A percentile compares a stretch with the other conserved stretches of the same genome.
Evolutionary conservation across 805 yeast genomes (phyloP).

Genomic region (Jamesozyma rosinii): DNA sequence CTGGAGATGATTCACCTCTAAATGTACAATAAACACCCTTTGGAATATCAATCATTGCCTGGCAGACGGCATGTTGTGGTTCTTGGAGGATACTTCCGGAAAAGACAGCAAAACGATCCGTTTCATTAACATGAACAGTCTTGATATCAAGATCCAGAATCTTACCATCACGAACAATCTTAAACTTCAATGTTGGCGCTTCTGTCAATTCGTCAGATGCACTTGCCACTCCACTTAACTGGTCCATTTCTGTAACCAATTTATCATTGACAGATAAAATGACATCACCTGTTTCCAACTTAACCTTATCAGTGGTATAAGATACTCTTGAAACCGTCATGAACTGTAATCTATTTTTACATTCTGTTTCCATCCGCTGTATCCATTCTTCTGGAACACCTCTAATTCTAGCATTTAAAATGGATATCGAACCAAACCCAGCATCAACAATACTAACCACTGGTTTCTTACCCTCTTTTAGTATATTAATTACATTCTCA

Average conservation of each 20-base stretch:
- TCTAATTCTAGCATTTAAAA: constrained; percentile 68
- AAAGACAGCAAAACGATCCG: constrained; percentile 67
- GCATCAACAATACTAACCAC: constrained; percentile 64
- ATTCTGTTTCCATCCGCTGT: constrained; percentile 49
- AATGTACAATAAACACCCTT: constrained; percentile 76
- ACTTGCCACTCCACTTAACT: constrained; percentile 39
- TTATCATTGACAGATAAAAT: constrained; percentile 59
- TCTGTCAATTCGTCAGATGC: constrained; percentile 35
- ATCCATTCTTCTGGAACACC: constrained; percentile 90
- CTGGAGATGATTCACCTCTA: constrained; percentile 76
- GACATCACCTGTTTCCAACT: constrained; percentile 58
- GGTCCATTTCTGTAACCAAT: constrained; percentile 57
- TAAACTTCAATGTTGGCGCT: constrained; percentile 39
- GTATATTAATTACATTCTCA: constrained; percentile 42
- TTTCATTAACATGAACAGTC: constrained; percentile 52
- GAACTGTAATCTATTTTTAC: constrained; percentile 61
- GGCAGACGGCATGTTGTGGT: constrained; percentile 91
- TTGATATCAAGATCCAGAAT: constrained; percentile 54
- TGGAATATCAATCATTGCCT: constrained; percentile 66
- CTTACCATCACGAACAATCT: constrained; percentile 62
- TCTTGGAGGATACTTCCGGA: constrained; percentile 74
- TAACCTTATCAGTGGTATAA: constrained; percentile 34
- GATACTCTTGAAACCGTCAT: constrained; percentile 63
- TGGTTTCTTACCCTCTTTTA: constrained; percentile 45
- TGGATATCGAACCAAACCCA: constrained; percentile 59